Percentiles rank a stretch among this genome's conserved stretches.
Evolutionary conservation across 78 protist genomes (phyloP).

Genomic region (Dictyostelium intermedium): DNA sequence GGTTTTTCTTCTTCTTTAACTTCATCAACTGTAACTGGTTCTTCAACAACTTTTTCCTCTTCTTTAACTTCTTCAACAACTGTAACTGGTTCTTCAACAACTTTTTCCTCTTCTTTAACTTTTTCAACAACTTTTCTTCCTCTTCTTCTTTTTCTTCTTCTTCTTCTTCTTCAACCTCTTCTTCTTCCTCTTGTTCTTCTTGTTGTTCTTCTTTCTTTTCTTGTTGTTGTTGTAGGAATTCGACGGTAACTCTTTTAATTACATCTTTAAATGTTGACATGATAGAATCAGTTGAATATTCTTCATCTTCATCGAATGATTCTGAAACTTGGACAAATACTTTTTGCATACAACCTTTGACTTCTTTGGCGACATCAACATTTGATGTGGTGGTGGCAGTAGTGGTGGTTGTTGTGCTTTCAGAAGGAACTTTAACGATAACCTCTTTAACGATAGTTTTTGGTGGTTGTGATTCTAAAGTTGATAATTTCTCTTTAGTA

Average conservation of each 20-base stretch:
- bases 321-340: constrained; percentile 59
- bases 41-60: neutral
- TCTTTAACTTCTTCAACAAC: neutral
- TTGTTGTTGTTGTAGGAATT: constrained; percentile 38
- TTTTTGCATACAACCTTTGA: constrained; percentile 58
- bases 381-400: neutral
- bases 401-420: neutral
- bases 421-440: neutral
- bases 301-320: constrained; percentile 54
- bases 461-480: constrained; percentile 15
- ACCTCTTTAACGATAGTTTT: neutral
- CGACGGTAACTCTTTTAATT: constrained; percentile 40
- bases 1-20: neutral
- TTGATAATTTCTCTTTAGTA: neutral
- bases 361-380: constrained; percentile 52
- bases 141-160: neutral
- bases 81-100: neutral
- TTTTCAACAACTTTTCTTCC: neutral
- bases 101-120: neutral
- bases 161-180: constrained; percentile 29
- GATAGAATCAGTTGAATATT: constrained; percentile 53
- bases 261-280: constrained; percentile 57
- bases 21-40: neutral
- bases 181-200: constrained; percentile 25
- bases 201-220: constrained; percentile 7